phyloP scores from a whole-genome alignment of 2,329 filamentous ascomycete genomes.

The Annulohypoxylon truncatum region DNA sequence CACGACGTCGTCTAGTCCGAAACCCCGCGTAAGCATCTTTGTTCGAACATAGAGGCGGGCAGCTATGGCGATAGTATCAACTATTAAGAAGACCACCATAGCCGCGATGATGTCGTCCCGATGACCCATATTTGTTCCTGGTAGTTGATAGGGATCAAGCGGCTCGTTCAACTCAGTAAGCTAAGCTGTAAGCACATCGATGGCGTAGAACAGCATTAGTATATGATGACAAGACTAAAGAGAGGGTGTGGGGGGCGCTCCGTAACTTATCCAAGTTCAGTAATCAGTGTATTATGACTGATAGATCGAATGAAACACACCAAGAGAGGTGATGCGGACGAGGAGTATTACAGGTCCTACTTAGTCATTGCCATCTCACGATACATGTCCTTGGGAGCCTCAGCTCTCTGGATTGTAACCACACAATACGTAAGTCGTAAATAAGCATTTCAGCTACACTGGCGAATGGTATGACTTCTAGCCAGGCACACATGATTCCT shows the following conservation, averaged over 20 bases:
- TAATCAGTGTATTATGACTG: slow-evolving; percentile 3
- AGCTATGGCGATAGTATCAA: slow-evolving; percentile 44
- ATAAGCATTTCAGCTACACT: background rate
- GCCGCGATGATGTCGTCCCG: slow-evolving; percentile 44
- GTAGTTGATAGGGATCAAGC: background rate
- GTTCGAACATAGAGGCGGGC: slow-evolving; percentile 49
- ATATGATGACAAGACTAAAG: slow-evolving; percentile 6
- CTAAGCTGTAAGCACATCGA: slow-evolving; percentile 15
- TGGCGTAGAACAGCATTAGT: slow-evolving; percentile 1
- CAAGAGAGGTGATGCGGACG: background rate
- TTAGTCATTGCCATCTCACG: background rate
- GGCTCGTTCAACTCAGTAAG: slow-evolving; percentile 7
- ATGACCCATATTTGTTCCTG: slow-evolving; percentile 29
- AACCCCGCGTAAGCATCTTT: slow-evolving; percentile 43
- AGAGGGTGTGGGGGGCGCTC: background rate
- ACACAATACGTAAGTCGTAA: slow-evolving; percentile 5
- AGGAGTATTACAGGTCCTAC: slow-evolving; percentile 18
- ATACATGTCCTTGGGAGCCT: slow-evolving; percentile 5
- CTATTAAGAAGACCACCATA: slow-evolving; percentile 45
- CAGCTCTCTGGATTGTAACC: background rate
- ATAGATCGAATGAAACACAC: background rate
- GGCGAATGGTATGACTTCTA: slow-evolving; percentile 7
- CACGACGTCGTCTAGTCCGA: slow-evolving; percentile 49
- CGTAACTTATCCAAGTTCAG: slow-evolving; percentile 15
- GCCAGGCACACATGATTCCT: slow-evolving; percentile 14